These are phyloP conservation scores for Diaporthe citrichinensis DNA, from an alignment of 2,329 filamentous ascomycete species.

Conservation along the genomic window DNA sequence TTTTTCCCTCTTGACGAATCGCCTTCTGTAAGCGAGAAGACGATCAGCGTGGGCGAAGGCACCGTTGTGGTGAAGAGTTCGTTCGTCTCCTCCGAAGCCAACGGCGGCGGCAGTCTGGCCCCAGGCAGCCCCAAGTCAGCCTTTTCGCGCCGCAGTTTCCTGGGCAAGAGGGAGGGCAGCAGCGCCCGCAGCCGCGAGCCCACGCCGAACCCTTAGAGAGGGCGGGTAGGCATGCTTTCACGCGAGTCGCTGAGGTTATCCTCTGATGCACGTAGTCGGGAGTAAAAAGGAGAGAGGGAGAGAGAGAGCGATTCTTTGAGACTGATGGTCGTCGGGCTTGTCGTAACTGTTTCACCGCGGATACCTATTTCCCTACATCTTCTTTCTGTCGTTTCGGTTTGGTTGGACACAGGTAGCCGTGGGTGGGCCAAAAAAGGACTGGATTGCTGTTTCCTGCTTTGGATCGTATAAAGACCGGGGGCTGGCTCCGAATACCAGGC, in stretches of 20 bases:
- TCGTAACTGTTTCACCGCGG: conserved; percentile 15
- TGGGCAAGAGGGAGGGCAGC: conserved; percentile 57
- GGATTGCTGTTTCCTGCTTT: background rate
- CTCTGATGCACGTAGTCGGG: conserved; percentile 16
- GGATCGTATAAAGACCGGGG: background rate
- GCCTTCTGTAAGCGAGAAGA: conserved; percentile 77
- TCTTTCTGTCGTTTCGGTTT: conserved; percentile 16
- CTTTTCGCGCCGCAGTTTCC: conserved; percentile 65
- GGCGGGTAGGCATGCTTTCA: conserved; percentile 38
- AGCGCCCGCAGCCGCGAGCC: conserved; percentile 61
- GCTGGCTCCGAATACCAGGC: background rate
- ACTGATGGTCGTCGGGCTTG: background rate
- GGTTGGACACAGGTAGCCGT: background rate
- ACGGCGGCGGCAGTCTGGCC: conserved; percentile 48
- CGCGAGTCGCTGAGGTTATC: conserved; percentile 38
- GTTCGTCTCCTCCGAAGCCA: conserved; percentile 71
- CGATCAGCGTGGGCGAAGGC: conserved; percentile 80
- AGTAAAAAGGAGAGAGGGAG: background rate
- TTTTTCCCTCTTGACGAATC: conserved; percentile 94
- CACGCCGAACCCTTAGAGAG: conserved; percentile 49
- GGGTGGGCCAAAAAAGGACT: conserved; percentile 10
- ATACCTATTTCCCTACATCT: conserved; percentile 34
- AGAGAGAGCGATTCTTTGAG: background rate
- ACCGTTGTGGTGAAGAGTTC: conserved; percentile 80
- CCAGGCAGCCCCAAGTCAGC: conserved; percentile 63